phyloP scores from a whole-genome alignment of 1,284 basidiomycete species.

The Trametes pubescens region DNA sequence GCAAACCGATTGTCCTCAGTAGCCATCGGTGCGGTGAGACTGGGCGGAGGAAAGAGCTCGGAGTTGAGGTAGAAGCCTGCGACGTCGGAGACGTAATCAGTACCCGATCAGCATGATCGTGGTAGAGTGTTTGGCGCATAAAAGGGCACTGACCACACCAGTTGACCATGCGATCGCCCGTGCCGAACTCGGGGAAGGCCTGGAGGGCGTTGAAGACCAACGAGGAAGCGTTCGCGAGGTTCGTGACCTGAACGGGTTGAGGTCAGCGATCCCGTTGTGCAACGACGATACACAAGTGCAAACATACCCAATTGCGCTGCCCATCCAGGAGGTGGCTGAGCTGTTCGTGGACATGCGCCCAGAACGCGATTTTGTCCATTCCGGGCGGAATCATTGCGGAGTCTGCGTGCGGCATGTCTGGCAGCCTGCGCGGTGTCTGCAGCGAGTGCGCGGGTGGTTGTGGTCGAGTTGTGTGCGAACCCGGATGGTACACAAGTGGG shows the following conservation, averaged over 20 bases:
- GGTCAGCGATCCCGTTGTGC: conserved; percentile 21
- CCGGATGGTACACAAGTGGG: neutral
- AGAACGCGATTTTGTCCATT: conserved; percentile 80
- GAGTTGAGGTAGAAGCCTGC: conserved; percentile 86
- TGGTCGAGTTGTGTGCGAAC: neutral
- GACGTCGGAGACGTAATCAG: conserved; percentile 7
- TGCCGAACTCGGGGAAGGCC: conserved; percentile 70
- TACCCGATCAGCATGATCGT: neutral
- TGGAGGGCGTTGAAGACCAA: conserved; percentile 81
- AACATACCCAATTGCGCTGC: conserved; percentile 77
- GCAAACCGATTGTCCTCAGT: conserved; percentile 20
- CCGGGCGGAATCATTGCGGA: conserved; percentile 73
- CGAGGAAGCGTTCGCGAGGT: conserved; percentile 84
- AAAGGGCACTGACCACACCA: conserved; percentile 78
- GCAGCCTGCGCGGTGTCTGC: neutral
- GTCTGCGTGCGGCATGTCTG: conserved; percentile 85
- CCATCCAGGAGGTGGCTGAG: conserved; percentile 68
- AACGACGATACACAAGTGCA: conserved; percentile 27
- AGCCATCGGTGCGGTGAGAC: conserved; percentile 27
- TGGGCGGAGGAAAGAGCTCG: conserved; percentile 65
- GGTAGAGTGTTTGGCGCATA: neutral
- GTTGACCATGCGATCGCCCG: conserved; percentile 73
- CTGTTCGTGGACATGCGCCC: conserved; percentile 76
- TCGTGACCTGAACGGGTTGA: conserved; percentile 68
- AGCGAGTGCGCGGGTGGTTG: neutral